Base-by-base conservation (phyloP, 148 eudicot species). In the Rhododendron griersonianum region DNA sequence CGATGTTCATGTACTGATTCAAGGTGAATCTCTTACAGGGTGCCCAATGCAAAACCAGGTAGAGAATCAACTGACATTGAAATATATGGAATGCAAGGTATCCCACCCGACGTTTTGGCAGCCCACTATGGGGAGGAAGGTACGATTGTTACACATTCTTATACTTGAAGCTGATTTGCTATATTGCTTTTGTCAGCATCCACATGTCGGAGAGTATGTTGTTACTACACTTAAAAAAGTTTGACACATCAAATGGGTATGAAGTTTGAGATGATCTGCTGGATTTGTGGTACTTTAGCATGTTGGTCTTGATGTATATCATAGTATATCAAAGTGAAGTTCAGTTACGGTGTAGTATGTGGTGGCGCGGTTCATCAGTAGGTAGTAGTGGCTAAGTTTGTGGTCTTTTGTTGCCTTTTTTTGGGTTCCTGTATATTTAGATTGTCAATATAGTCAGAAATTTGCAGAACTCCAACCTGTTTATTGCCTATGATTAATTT, bases 81-180 rank as follows among this genome's bases (percentile, higher is more conserved):
- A 87, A 93, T 97, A 65, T 96, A 95, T 89, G 99, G 99, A 69
- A 96, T 96, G 99, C 98, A 95, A 91, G 98, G 98, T 57, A 94
- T 96, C 82, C 99, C 99, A 41, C 65, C 97, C 81, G 98, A 93
- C 74, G 88, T 93, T 33, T 84, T 96, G 90, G 93, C 96, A 39
- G 91, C 98, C 73, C 98, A 96, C 84, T 96, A 96, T 84, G 99
- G 99, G 73, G 98, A 94, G 71, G 87, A 91, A 85, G 98, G 98
- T 95, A 90, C 84, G 75, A 44, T 51, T 53, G 45, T 33, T 21
- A 2, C 44, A 2, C 23, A 37, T 9, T 23, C 28, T 39, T 44
- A 33, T 69, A 28, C 7, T 28, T 28, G 75, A 14, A 28, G 76
- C 41, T 71, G 30, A 71, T 71, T 71, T 71, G 35, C 39, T 71